Conservation (phyloP, 495 filamentous ascomycete species). For the Tetracladium setigerum region DNA sequence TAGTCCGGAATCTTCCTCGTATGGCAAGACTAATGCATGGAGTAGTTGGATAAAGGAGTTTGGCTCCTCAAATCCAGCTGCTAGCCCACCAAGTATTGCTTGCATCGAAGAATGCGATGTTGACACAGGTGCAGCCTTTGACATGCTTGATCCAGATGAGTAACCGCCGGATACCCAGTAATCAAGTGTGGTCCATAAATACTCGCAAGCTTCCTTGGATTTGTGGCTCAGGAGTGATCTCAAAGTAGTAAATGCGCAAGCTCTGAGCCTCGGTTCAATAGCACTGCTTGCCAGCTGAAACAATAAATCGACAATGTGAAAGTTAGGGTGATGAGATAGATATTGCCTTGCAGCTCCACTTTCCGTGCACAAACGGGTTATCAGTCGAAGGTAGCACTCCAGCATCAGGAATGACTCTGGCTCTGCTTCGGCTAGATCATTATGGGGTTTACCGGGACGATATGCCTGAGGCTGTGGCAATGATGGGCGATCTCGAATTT, state of each 20-base stretch:
- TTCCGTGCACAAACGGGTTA: slow-evolving; percentile 65
- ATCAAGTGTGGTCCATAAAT: slow-evolving; percentile 66
- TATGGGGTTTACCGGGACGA: slow-evolving; percentile 47
- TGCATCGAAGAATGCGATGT: slow-evolving; percentile 5
- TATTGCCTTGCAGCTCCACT: slow-evolving; percentile 61
- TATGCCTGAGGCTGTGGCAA: slow-evolving; percentile 46
- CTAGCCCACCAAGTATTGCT: slow-evolving; percentile 38
- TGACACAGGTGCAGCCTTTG: slow-evolving; percentile 9
- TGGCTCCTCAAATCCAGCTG: slow-evolving; percentile 67
- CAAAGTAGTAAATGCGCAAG: slow-evolving; percentile 64
- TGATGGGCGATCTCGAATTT: slow-evolving; percentile 55
- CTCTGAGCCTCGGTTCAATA: slow-evolving; percentile 66
- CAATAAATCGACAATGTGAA: slow-evolving; percentile 56
- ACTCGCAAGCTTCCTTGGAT: slow-evolving; percentile 45
- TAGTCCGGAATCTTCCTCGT: slow-evolving; percentile 45
- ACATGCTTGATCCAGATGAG: slow-evolving; percentile 22
- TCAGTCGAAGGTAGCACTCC: slow-evolving; percentile 83
- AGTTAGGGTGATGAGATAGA: slow-evolving; percentile 55
- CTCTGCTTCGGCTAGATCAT: slow-evolving; percentile 54
- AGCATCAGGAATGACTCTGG: slow-evolving; percentile 88
- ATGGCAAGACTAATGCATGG: slow-evolving; percentile 56
- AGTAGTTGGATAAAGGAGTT: slow-evolving; percentile 75
- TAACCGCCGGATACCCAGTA: slow-evolving; percentile 56
- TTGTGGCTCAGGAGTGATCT: slow-evolving; percentile 61
- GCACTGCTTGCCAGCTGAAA: slow-evolving; percentile 60